Evolutionary conservation across 148 eudicot species (phyloP), one percentile per base, ranked within the genome.

Genomic region (Arctostaphylos glauca): DNA sequence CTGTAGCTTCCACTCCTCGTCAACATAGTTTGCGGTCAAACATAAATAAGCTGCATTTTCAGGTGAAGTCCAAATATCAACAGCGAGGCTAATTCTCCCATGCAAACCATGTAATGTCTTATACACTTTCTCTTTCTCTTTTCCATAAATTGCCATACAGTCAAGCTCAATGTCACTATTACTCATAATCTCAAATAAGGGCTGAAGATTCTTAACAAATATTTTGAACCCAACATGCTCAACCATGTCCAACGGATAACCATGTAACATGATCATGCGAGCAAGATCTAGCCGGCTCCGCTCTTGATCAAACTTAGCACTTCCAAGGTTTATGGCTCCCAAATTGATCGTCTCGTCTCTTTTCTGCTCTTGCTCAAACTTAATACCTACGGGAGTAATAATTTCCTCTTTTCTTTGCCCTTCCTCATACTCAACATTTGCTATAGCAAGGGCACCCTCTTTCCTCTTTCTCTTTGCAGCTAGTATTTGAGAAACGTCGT

Each of bases 161-260:
- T 94, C 98, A 43, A 88, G 83, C 87, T 96, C 98, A 50, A 94
- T 80, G 10, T 89, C 87, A 84, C 89, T 87, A 55, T 90, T 88
- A 64, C 86, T 91, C 58, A 94, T 48, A 74, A 74, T 84, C 74
- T 96, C 97, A 85, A 94, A 96, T 84, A 89, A 55, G 41, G 99
- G 99, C 87, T 96, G 99, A 58, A 96, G 90, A 89, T 96, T 96
- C 88, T 90, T 96, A 7, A 94, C 95, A 85, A 96, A 96, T 79
- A 89, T 85, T 83, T 93, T 96, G 81, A 96, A 96, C 43, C 99
- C 98, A 73, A 89, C 82, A 92, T 96, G 93, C 77, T 96, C 98
- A 59, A 94, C 97, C 95, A 96, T 96, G 70, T 93, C 87, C 76
- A 94, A 80, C 9, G 99, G 99, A 83, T 94, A 96, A 78, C 98